Percentiles rank a stretch among this genome's conserved stretches.
These are phyloP conservation scores for Fusarium sp. DNA, from an alignment of 2,329 filamentous ascomycete species.

Conservation along the genomic window DNA sequence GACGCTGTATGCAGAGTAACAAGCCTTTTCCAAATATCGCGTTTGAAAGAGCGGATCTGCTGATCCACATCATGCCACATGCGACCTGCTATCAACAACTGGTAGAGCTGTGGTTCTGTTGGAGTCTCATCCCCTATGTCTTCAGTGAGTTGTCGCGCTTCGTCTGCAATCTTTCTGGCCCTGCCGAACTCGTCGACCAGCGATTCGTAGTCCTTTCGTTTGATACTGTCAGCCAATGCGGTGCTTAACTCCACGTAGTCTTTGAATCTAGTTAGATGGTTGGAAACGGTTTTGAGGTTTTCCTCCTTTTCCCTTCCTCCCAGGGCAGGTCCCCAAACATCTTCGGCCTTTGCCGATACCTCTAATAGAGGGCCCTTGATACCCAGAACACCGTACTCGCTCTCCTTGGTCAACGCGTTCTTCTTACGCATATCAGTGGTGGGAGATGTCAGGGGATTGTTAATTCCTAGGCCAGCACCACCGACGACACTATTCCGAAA, in stretches of 20 bases:
- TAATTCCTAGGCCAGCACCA: slow-evolving; percentile 54
- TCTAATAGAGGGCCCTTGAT: slow-evolving; percentile 92
- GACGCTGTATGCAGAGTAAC: slow-evolving; percentile 73
- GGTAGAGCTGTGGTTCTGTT: slow-evolving; percentile 84
- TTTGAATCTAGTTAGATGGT: slow-evolving; percentile 81
- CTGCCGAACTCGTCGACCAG: slow-evolving; percentile 88
- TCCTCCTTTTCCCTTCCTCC: slow-evolving; percentile 93
- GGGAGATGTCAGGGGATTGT: slow-evolving; percentile 56
- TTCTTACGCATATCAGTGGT: slow-evolving; percentile 76
- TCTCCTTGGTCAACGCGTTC: slow-evolving; percentile 92
- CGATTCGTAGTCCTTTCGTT: slow-evolving; percentile 89
- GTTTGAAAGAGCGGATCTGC: slow-evolving; percentile 88
- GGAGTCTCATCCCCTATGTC: slow-evolving; percentile 67
- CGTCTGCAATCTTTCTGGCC: slow-evolving; percentile 84
- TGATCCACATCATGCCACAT: slow-evolving; percentile 97
- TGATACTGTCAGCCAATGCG: slow-evolving; percentile 84
- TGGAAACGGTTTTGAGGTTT: slow-evolving; percentile 81
- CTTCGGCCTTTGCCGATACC: slow-evolving; percentile 92
- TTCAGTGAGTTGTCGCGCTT: slow-evolving; percentile 78
- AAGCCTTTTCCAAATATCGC: slow-evolving; percentile 87
- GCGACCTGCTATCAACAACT: slow-evolving; percentile 86
- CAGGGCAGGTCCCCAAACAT: slow-evolving; percentile 95
- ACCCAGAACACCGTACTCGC: slow-evolving; percentile 87
- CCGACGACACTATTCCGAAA: slow-evolving; percentile 67
- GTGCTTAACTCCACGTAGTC: slow-evolving; percentile 86